These are phyloP conservation scores for Pythium myriotylum DNA, from an alignment of 352 stramenopile genomes.

Conservation along the genomic window DNA sequence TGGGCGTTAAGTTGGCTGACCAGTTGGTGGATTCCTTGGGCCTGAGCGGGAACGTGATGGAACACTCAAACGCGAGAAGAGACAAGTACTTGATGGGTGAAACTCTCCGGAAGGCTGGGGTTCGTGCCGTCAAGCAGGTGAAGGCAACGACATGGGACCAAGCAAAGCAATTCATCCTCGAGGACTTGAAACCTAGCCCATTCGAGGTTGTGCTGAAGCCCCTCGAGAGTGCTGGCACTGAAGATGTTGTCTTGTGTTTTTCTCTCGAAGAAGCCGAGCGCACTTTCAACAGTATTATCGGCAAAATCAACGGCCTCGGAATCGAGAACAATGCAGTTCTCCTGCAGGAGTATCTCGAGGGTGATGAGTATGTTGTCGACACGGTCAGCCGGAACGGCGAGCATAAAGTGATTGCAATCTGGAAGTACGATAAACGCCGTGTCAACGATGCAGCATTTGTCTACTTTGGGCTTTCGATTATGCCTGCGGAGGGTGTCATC, in stretches of 20 bases:
- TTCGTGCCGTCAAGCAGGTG: constrained; percentile 92
- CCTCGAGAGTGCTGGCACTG: constrained; percentile 71
- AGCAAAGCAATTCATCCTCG: constrained; percentile 68
- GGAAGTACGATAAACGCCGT: constrained; percentile 97
- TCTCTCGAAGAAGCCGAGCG: constrained; percentile 71
- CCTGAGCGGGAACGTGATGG: constrained; percentile 83
- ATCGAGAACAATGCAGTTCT: constrained; percentile 84
- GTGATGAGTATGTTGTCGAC: constrained; percentile 97
- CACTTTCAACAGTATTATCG: constrained; percentile 85
- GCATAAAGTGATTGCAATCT: constrained; percentile 96
- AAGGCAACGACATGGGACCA: constrained; percentile 79
- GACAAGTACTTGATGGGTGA: constrained; percentile 91
- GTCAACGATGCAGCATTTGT: constrained; percentile 95
- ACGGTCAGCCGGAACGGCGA: constrained; percentile 91
- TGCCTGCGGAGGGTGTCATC: constrained; percentile 66
- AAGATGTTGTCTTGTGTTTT: constrained; percentile 83
- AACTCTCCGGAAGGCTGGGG: constrained; percentile 69
- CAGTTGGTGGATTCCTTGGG: constrained; percentile 84
- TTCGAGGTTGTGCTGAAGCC: constrained; percentile 93
- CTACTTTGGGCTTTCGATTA: constrained; percentile 89
- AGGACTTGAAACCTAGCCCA: constrained; percentile 61
- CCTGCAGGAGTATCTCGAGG: constrained; percentile 94
- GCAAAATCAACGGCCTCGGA: constrained; percentile 88
- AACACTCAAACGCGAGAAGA: constrained; percentile 63
- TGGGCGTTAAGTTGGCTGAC: constrained; percentile 93